A percentile compares a stretch with the other conserved stretches of the same genome.
These are phyloP conservation scores for Shiraia sp. DNA, from an alignment of 2,329 filamentous ascomycete genomes.

Conservation along the genomic window DNA sequence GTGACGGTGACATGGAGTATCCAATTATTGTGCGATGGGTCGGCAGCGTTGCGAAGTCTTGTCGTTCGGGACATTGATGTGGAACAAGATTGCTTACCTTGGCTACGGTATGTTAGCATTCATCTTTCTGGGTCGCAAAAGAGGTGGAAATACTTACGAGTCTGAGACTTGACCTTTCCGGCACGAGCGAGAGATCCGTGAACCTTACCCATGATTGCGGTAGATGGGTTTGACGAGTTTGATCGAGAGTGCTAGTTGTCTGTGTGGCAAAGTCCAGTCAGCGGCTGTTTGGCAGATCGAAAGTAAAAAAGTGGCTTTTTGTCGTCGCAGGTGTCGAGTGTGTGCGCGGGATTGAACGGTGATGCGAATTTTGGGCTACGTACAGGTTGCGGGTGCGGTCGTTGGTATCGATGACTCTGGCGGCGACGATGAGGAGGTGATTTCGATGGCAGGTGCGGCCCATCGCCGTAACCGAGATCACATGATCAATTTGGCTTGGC, in stretches of 20 bases:
- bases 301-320: constrained; percentile 1
- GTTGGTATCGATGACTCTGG: constrained; percentile 39
- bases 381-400: constrained; percentile 40
- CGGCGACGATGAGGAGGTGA: constrained; percentile 27
- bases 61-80: constrained; percentile 2
- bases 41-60: background rate
- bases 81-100: constrained; percentile 25
- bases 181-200: constrained; percentile 94
- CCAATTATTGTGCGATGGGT: background rate
- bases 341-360: constrained; percentile 9
- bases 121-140: constrained; percentile 2
- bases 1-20: background rate
- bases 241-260: constrained; percentile 26
- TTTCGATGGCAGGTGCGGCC: constrained; percentile 31
- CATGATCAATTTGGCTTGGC: constrained; percentile 24
- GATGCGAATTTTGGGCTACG: constrained; percentile 40
- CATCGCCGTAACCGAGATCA: constrained; percentile 29
- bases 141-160: constrained; percentile 21
- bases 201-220: constrained; percentile 83
- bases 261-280: constrained; percentile 40
- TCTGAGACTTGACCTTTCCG: constrained; percentile 86
- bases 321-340: constrained; percentile 7
- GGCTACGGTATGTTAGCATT: constrained; percentile 25
- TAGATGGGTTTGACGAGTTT: constrained; percentile 39
- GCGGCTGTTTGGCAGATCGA: constrained; percentile 15